These are phyloP conservation scores for Antitrichia curtipendula DNA, from an alignment of 225 moss, liverwort and hornwort genomes.

Conservation along the genomic window DNA sequence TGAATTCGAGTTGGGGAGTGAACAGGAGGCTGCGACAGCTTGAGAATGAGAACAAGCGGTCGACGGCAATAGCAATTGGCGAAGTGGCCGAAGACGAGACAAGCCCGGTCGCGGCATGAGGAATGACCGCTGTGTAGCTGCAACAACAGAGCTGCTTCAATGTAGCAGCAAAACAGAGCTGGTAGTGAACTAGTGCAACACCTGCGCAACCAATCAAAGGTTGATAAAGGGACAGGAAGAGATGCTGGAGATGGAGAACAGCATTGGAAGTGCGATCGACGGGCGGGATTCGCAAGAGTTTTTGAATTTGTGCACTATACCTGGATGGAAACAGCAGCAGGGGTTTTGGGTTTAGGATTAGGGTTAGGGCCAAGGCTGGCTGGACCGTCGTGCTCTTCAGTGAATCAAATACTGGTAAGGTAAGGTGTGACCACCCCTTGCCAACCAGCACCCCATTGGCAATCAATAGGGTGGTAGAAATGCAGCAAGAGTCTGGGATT, in stretches of 20 bases:
- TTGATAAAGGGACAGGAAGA: background rate
- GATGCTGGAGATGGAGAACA: background rate
- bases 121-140: background rate
- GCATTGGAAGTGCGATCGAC: background rate
- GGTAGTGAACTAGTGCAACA: background rate
- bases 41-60: background rate
- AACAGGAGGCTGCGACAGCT: background rate
- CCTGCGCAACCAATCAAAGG: background rate
- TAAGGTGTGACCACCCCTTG: too few relatives aligned
- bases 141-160: background rate
- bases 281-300: too few relatives aligned
- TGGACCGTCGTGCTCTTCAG: background rate
- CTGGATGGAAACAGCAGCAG: background rate
- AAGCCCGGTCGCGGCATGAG: slow-evolving; percentile 1
- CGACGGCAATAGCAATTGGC: background rate
- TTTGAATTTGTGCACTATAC: background rate
- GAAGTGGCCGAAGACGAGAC: slow-evolving; percentile 5
- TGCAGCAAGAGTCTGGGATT: too few relatives aligned
- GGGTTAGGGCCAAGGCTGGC: background rate
- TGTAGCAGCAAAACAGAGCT: background rate
- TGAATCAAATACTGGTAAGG: background rate
- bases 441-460: too few relatives aligned
- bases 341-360: background rate
- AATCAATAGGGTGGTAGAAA: too few relatives aligned
- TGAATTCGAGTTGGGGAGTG: background rate